These are phyloP conservation scores for Ganoderma lucidum DNA, from an alignment of 1,284 basidiomycete genomes.

Conservation along the genomic window DNA sequence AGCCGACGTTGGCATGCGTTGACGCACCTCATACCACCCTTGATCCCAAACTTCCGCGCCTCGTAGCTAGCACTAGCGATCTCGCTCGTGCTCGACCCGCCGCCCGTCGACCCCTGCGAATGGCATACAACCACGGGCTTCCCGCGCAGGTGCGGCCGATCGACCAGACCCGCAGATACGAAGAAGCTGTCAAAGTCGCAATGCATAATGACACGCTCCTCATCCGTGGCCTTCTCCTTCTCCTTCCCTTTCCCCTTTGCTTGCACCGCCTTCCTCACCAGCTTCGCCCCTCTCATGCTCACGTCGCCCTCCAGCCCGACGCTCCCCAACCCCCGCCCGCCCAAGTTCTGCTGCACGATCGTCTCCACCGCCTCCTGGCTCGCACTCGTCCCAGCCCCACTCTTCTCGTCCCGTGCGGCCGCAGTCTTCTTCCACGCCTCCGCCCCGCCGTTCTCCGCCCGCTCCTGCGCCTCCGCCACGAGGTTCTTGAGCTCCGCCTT, in stretches of 20 bases:
- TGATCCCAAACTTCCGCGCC: constrained; percentile 87
- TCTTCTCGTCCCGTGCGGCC: not conserved
- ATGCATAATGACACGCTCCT: constrained; percentile 85
- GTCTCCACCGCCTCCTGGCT: constrained; percentile 38
- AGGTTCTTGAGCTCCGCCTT: constrained; percentile 89
- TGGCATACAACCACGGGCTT: constrained; percentile 96
- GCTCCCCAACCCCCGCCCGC: constrained; percentile 30
- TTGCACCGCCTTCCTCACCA: constrained; percentile 52
- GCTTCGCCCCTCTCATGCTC: constrained; percentile 67
- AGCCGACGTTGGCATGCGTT: constrained; percentile 27
- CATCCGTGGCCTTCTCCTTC: constrained; percentile 48
- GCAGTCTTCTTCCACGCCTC: constrained; percentile 35
- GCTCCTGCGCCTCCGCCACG: constrained; percentile 81
- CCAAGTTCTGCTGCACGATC: constrained; percentile 39
- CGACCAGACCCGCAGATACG: constrained; percentile 87
- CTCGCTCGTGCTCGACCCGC: constrained; percentile 86
- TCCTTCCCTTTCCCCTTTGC: constrained; percentile 64
- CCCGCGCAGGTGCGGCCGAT: constrained; percentile 80
- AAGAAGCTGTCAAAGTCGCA: constrained; percentile 99
- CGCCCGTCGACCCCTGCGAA: constrained; percentile 78
- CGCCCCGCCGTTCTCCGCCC: constrained; percentile 57
- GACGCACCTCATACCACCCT: constrained; percentile 88
- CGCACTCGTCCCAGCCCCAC: constrained; percentile 31
- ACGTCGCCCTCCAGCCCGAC: constrained; percentile 41
- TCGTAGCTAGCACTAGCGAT: constrained; percentile 97